A percentile compares a stretch with the other conserved stretches of the same genome.
phyloP scores from a whole-genome alignment of 73 alveolate species.

The Paramecium caudatum region DNA sequence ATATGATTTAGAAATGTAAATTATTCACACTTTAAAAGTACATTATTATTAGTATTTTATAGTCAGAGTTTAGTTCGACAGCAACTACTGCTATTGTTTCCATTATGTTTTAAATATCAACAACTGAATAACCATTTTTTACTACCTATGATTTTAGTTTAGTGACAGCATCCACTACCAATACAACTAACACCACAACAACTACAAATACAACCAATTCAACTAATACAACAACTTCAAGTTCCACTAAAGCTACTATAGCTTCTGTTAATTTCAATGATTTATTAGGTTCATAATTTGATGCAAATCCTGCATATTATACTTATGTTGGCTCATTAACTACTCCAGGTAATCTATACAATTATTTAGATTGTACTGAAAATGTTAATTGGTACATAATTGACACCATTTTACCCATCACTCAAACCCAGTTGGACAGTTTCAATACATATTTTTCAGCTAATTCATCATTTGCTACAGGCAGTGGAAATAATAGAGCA shows the following conservation, averaged over 20 bases:
- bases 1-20: constrained; percentile 68
- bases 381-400: constrained; percentile 74
- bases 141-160: background rate
- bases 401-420: constrained; percentile 47
- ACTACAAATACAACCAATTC: constrained; percentile 47
- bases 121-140: constrained; percentile 18
- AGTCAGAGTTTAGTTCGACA: constrained; percentile 60
- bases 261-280: constrained; percentile 57
- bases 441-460: constrained; percentile 45
- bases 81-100: constrained; percentile 63
- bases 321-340: constrained; percentile 74
- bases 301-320: constrained; percentile 66
- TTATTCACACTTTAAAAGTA: constrained; percentile 33
- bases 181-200: background rate
- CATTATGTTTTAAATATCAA: background rate
- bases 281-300: constrained; percentile 64
- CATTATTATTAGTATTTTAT: background rate
- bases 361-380: constrained; percentile 53
- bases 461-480: constrained; percentile 57
- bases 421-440: constrained; percentile 34
- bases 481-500: constrained; percentile 70
- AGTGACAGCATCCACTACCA: constrained; percentile 6
- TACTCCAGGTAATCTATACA: background rate
- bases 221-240: constrained; percentile 20
- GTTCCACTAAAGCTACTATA: background rate